Evolutionary conservation across 2,329 filamentous ascomycete species (phyloP).

Genomic region (Colletotrichum kahawae): DNA sequence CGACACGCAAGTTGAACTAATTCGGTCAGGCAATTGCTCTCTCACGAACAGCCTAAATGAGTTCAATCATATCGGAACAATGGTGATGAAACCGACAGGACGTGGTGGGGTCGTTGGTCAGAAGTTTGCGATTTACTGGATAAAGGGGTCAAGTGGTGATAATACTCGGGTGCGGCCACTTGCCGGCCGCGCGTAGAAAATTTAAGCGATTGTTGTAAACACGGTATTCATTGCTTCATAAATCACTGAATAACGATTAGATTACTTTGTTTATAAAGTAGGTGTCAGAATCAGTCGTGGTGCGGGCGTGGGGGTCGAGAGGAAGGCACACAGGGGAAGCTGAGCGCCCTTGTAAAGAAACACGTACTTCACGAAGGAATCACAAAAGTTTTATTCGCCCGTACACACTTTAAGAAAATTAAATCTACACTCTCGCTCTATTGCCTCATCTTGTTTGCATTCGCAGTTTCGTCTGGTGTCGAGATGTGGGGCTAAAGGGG

Average conservation of each 20-base stretch:
- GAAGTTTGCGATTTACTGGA: constrained; percentile 22
- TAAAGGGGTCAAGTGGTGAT: constrained; percentile 1
- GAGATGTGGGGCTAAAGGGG: background rate
- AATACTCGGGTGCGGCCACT: constrained; percentile 7
- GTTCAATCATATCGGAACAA: constrained; percentile 19
- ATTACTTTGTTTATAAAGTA: accelerated
- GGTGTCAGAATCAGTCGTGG: background rate
- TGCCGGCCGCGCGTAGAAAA: constrained; percentile 22
- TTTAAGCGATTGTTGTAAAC: constrained; percentile 22
- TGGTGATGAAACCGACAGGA: constrained; percentile 21
- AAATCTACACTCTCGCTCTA: background rate
- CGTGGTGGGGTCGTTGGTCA: constrained; percentile 23
- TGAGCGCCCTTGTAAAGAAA: background rate
- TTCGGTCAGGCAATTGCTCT: constrained; percentile 26
- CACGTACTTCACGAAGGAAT: background rate
- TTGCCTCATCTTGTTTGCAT: background rate
- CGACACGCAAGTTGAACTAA: constrained; percentile 25
- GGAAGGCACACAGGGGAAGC: background rate
- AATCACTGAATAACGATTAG: accelerated
- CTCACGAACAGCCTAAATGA: constrained; percentile 33
- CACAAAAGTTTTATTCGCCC: background rate
- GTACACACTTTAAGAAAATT: accelerated
- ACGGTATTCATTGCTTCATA: background rate
- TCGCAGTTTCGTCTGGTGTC: background rate
- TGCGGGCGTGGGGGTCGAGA: background rate